Evolutionary conservation across 805 yeast species (phyloP), one percentile per base, ranked within the genome.

Genomic region (Metschnikowia sp.): DNA sequence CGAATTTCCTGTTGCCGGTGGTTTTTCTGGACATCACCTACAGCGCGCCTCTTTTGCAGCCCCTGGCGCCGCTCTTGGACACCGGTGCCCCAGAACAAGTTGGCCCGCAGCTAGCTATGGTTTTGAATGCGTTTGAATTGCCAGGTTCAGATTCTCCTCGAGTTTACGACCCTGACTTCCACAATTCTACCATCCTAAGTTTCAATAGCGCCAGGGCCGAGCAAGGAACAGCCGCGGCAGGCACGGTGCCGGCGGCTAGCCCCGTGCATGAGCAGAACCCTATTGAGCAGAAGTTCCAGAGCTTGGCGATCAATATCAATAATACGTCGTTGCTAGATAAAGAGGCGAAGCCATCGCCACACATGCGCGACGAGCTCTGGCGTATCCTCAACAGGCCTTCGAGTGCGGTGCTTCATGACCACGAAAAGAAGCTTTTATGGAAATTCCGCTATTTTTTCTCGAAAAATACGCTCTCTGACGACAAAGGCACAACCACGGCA

Each of bases 401-500:
- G 4, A 92, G 88, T 38, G 87, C 87, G 44, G 86, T 83, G 55
- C 71, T 94, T 40, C 78, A 84, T 6, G 91, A 86, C 43, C 83
- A 84, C 60, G 97, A 92, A 55, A 88, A 86, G 69, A 88, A 89
- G 53, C 66, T 89, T 59, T 76, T 92, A 9, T 92, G 98, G 97
- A 88, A 86, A 64, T 92, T 86, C 65, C 70, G 98, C 45, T 94
- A 87, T 66, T 91, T 83, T 64, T 71, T 70, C 51, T 66, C 74
- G 45, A 70, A 64, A 49, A 69, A 68, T 50, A 33, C 34, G 33
- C 67, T 87, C 15, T 71, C 86, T n/a, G 60, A 50, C 13, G 56
- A 56, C 10, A 43, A 39, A 35, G 49, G 41, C 31, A 35, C 19
- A 2, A 51, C 63, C 5, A 68, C 68, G 29, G 64, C 67, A 42